Conservation (phyloP, 805 yeast species). For the Wickerhamomyces strasburgensis region DNA sequence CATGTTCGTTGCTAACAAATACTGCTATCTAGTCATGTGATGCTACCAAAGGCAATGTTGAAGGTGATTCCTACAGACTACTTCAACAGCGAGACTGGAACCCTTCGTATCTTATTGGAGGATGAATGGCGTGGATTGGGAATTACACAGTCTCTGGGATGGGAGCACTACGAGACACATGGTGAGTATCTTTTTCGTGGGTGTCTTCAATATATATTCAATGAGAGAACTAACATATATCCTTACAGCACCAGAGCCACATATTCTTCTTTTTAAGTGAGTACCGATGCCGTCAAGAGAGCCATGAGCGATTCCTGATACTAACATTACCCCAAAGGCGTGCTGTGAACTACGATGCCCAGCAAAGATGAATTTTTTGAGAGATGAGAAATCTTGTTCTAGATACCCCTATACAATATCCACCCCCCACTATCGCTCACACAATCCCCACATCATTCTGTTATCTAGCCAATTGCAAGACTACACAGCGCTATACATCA, state of each 20-base stretch:
- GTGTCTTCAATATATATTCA: no score
- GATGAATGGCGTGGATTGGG: conserved; percentile 99
- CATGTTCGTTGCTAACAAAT: neutral
- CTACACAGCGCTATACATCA: neutral
- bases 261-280: neutral
- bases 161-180: conserved; percentile 98
- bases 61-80: conserved; percentile 92
- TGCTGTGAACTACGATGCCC: conserved; percentile 49
- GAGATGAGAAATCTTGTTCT: no score
- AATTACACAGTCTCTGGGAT: conserved; percentile 93
- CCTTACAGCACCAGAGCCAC: neutral
- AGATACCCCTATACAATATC: no score
- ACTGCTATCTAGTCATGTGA: conserved; percentile 66
- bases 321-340: conserved; percentile 35
- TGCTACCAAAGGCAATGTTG: conserved; percentile 93
- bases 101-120: conserved; percentile 81
- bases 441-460: neutral
- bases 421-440: neutral
- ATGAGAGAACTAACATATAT: neutral
- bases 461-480: neutral
- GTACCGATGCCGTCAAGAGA: no score
- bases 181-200: conserved; percentile 24
- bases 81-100: conserved; percentile 90
- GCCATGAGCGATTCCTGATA: neutral
- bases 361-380: no score